Conservation (phyloP, 2,329 filamentous ascomycete genomes). For the Ramichloridium luteum region DNA sequence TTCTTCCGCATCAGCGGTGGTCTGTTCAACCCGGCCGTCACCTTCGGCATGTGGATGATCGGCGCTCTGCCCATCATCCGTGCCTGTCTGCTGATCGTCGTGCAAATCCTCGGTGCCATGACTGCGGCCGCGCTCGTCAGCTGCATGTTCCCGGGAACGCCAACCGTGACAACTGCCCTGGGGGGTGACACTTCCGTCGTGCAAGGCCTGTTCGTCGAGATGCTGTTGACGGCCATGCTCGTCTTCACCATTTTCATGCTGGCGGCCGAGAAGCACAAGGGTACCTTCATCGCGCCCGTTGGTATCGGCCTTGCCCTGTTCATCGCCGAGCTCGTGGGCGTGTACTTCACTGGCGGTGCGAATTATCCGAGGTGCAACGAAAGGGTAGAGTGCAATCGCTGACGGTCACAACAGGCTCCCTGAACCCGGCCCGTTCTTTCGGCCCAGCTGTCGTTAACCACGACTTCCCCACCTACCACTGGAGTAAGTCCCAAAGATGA, state of each 20-base stretch:
- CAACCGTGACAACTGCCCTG: conserved; percentile 26
- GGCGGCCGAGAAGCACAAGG: conserved; percentile 29
- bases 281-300: conserved; percentile 34
- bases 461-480: conserved; percentile 22
- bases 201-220: conserved; percentile 30
- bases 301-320: conserved; percentile 40
- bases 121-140: conserved; percentile 24
- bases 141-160: conserved; percentile 26
- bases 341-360: conserved; percentile 29
- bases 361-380: conserved; percentile 12
- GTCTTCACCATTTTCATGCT: conserved; percentile 33
- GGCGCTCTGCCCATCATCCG: conserved; percentile 26
- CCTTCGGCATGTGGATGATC: conserved; percentile 20
- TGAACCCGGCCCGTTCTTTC: conserved; percentile 27
- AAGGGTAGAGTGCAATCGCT: background rate
- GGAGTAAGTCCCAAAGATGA: conserved; percentile 14
- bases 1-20: conserved; percentile 20
- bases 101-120: conserved; percentile 29
- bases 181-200: conserved; percentile 25
- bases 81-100: conserved; percentile 23
- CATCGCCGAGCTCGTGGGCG: conserved; percentile 32
- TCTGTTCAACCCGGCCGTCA: conserved; percentile 27
- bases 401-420: conserved; percentile 6
- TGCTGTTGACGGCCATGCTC: conserved; percentile 29
- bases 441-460: conserved; percentile 21